phyloP scores from a whole-genome alignment of 345 rosid species.

The Triadica sebifera region DNA sequence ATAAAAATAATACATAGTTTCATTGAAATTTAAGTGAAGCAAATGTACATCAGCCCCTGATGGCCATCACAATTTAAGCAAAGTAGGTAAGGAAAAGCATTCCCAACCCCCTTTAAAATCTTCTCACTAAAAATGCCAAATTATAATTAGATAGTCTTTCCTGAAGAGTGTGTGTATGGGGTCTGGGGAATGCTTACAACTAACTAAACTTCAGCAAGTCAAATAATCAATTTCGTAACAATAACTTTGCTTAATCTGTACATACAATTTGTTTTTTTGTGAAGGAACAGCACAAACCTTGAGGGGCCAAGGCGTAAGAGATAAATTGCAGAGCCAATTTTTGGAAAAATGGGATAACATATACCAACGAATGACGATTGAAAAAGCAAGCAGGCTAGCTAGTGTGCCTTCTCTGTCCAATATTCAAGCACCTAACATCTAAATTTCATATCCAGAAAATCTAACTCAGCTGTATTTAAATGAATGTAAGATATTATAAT shows the following conservation, averaged over 20 bases:
- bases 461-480: constrained; percentile 13
- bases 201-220: background rate
- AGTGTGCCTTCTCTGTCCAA: constrained; percentile 11
- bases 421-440: constrained; percentile 13
- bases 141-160: background rate
- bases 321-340: background rate
- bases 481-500: constrained; percentile 13
- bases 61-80: background rate
- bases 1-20: no score
- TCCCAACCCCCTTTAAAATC: background rate
- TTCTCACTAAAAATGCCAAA: background rate
- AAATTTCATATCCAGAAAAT: constrained; percentile 12
- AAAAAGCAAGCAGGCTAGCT: constrained; percentile 4
- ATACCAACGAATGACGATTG: constrained; percentile 1
- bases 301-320: background rate
- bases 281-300: background rate
- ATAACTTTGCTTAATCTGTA: background rate
- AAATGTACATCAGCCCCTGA: no score
- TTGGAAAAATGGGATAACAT: constrained; percentile 1
- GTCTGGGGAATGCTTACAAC: background rate
- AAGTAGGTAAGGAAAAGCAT: background rate
- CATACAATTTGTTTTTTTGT: constrained; percentile 6
- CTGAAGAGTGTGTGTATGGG: background rate
- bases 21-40: no score
- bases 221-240: constrained; percentile 8